Percentiles rank a stretch among this genome's conserved stretches.
These are phyloP conservation scores for Coniferiporia sulphurascens DNA, from an alignment of 1,284 basidiomycete species.

Conservation along the genomic window DNA sequence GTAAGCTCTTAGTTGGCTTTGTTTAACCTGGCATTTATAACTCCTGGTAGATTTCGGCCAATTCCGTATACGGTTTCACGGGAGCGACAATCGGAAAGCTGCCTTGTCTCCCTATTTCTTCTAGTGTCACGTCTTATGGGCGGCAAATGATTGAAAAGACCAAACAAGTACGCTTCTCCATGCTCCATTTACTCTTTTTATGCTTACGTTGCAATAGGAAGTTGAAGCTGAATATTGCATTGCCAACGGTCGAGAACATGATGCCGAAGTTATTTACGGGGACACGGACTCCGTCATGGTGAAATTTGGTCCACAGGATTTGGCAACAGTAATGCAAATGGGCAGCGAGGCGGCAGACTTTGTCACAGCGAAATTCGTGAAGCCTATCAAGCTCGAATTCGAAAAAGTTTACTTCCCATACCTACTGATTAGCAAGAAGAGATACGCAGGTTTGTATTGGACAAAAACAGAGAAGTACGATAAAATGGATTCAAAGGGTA, in stretches of 20 bases:
- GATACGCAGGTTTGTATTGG: conserved; percentile 96
- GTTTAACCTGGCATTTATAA: background rate
- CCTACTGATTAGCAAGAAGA: conserved; percentile 93
- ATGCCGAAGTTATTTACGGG: conserved; percentile 92
- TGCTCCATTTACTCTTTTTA: background rate
- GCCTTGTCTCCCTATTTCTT: conserved; percentile 90
- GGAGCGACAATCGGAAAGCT: conserved; percentile 94
- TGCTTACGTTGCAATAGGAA: conserved; percentile 42
- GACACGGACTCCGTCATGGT: conserved; percentile 99
- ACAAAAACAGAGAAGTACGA: conserved; percentile 90
- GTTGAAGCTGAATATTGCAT: conserved; percentile 86
- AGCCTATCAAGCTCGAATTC: conserved; percentile 96
- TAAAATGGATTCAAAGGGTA: conserved; percentile 98
- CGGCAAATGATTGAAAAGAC: conserved; percentile 97
- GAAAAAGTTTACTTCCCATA: conserved; percentile 98
- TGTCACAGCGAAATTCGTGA: conserved; percentile 88
- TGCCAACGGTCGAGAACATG: conserved; percentile 79
- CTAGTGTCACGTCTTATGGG: conserved; percentile 89
- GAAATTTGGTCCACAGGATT: conserved; percentile 84
- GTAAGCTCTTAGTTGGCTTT: conserved; percentile 34
- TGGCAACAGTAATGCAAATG: conserved; percentile 81
- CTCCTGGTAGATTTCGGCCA: conserved; percentile 77
- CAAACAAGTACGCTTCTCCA: conserved; percentile 55
- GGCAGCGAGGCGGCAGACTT: conserved; percentile 91
- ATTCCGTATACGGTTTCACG: conserved; percentile 97